Conservation (phyloP, 2,329 filamentous ascomycete genomes). For the Fusarium sp. region DNA sequence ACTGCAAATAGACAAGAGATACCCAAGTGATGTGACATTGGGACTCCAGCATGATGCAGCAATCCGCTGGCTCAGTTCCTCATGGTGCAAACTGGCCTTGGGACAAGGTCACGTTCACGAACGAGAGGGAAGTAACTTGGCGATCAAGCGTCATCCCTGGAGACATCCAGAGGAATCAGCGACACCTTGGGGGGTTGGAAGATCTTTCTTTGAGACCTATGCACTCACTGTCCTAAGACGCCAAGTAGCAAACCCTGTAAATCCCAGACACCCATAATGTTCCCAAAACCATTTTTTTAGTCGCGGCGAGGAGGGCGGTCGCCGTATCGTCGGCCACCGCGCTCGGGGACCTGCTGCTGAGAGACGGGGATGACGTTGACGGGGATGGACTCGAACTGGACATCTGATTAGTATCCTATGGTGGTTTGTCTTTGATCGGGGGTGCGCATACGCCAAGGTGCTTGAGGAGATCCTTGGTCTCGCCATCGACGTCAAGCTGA, state of each 20-base stretch:
- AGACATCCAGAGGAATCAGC: constrained; percentile 76
- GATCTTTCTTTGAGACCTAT: constrained; percentile 71
- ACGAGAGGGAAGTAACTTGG: constrained; percentile 65
- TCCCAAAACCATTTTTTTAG: constrained; percentile 51
- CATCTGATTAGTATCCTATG: constrained; percentile 43
- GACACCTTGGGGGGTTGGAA: constrained; percentile 83
- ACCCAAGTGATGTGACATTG: constrained; percentile 17
- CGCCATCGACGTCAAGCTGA: constrained; percentile 92
- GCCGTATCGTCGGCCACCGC: constrained; percentile 79
- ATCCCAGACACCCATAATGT: constrained; percentile 58
- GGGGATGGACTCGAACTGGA: constrained; percentile 94
- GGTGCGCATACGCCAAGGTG: constrained; percentile 88
- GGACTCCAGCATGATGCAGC: background rate
- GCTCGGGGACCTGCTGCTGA: constrained; percentile 88
- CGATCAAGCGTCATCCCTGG: constrained; percentile 90
- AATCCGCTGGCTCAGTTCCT: constrained; percentile 20
- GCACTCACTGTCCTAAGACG: constrained; percentile 69
- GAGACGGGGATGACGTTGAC: constrained; percentile 94
- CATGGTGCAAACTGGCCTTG: constrained; percentile 35
- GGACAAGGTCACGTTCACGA: constrained; percentile 46
- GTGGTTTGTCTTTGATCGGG: background rate
- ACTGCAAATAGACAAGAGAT: constrained; percentile 22
- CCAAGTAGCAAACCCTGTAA: constrained; percentile 61
- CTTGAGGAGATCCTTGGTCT: constrained; percentile 99
- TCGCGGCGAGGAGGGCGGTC: constrained; percentile 65